These are phyloP conservation scores for Fragaria nilgerrensis DNA, from an alignment of 306 rosid species.

Conservation along the genomic window DNA sequence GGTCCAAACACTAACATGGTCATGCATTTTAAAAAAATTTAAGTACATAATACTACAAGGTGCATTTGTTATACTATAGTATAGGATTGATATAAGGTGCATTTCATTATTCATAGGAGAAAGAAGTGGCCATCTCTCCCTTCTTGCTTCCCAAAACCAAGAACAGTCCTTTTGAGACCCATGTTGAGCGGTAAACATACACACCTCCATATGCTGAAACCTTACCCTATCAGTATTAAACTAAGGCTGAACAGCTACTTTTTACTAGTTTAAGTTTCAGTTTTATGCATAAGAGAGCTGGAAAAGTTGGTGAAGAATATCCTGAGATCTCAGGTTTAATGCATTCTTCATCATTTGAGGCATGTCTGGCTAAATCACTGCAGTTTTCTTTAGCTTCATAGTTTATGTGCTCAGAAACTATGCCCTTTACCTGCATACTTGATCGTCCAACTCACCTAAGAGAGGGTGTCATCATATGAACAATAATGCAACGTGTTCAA, in stretches of 20 bases:
- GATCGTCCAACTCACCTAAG: background rate
- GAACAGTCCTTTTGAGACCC: constrained; percentile 16
- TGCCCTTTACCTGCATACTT: background rate
- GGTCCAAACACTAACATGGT: constrained; percentile 10
- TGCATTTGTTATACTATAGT: background rate
- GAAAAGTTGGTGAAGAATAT: constrained; percentile 21
- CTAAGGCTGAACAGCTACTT: background rate
- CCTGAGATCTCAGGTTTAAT: constrained; percentile 14
- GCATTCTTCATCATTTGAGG: constrained; percentile 21
- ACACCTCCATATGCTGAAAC: constrained; percentile 36
- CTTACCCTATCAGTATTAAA: constrained; percentile 20
- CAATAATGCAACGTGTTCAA: background rate
- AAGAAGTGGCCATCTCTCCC: background rate
- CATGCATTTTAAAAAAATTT: background rate
- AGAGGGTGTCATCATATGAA: background rate
- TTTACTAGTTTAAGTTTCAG: background rate
- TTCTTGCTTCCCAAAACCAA: constrained; percentile 29
- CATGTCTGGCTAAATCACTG: constrained; percentile 7
- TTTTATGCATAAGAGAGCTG: constrained; percentile 18
- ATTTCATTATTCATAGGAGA: background rate
- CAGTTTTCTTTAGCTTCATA: constrained; percentile 9
- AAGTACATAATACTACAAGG: background rate
- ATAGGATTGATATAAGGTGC: background rate
- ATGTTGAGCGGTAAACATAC: constrained; percentile 47
- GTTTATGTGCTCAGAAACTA: background rate